Conservation (phyloP, 192 early-diverging fungal species). For the Geranomyces michiganensis region DNA sequence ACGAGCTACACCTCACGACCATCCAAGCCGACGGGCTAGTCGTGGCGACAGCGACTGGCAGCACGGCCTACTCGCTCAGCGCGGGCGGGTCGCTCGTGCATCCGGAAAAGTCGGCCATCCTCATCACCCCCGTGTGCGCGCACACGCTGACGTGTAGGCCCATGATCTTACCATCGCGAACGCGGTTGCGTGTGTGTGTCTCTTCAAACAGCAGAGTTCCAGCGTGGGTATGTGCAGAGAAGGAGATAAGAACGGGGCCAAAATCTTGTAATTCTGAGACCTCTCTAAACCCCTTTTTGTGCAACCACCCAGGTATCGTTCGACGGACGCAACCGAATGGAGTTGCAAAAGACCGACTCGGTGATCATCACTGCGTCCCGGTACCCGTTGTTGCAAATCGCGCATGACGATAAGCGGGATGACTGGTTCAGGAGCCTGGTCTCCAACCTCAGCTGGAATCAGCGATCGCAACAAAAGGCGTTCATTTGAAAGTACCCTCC, state of each 20-base stretch:
- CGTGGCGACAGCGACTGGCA: slow-evolving; percentile 91
- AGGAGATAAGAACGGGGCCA: too few relatives aligned
- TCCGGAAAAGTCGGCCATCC: slow-evolving; percentile 89
- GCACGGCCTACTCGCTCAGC: slow-evolving; percentile 64
- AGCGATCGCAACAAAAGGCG: slow-evolving; percentile 84
- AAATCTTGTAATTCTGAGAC: too few relatives aligned
- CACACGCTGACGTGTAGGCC: slow-evolving; percentile 91
- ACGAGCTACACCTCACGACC: slow-evolving; percentile 87
- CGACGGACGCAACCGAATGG: slow-evolving; percentile 90
- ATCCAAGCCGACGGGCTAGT: slow-evolving; percentile 96
- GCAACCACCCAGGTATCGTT: slow-evolving; percentile 54
- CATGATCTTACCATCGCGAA: slow-evolving; percentile 91
- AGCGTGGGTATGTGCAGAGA: slow-evolving; percentile 76
- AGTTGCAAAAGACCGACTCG: slow-evolving; percentile 84
- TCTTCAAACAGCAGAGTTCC: slow-evolving; percentile 74
- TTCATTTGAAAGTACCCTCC: too few relatives aligned
- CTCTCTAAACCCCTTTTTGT: neutral
- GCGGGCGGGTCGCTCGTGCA: slow-evolving; percentile 96
- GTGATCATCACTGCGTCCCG: slow-evolving; percentile 83
- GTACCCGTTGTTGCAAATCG: slow-evolving; percentile 89
- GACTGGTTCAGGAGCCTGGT: slow-evolving; percentile 93
- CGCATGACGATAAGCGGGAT: slow-evolving; percentile 63
- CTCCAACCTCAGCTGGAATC: slow-evolving; percentile 91
- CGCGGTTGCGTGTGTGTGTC: slow-evolving; percentile 87
- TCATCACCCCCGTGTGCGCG: slow-evolving; percentile 92